Conservation (phyloP, 2,329 filamentous ascomycete genomes). For the Escovopsis sp. region DNA sequence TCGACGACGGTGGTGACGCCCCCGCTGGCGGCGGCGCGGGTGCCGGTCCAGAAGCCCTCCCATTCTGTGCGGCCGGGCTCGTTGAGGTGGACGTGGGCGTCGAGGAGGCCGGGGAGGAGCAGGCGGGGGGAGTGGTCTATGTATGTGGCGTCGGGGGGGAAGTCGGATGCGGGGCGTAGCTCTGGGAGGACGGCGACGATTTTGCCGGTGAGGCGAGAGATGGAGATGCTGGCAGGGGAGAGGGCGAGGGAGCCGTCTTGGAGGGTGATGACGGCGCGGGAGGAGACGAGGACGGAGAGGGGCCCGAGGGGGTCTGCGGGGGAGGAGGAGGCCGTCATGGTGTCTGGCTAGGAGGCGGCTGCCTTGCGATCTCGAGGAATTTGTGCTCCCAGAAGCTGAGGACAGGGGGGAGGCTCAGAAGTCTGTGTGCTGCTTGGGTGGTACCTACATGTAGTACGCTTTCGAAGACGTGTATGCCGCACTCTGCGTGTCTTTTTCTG, state of each 20-base stretch:
- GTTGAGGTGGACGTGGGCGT: conserved; percentile 94
- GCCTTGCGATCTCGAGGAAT: background rate
- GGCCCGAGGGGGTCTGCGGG: conserved; percentile 17
- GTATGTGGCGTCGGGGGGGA: conserved; percentile 59
- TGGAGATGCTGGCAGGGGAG: conserved; percentile 67
- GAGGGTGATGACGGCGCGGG: conserved; percentile 64
- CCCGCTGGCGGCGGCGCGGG: conserved; percentile 81
- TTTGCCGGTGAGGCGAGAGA: conserved; percentile 69
- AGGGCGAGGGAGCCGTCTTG: conserved; percentile 45
- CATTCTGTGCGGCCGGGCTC: conserved; percentile 94
- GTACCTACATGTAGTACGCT: too few species aligned
- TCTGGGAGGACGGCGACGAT: conserved; percentile 61
- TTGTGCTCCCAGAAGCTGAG: too few species aligned
- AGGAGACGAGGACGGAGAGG: conserved; percentile 67
- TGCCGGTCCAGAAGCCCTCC: conserved; percentile 96
- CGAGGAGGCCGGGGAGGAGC: conserved; percentile 79
- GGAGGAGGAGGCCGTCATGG: conserved; percentile 17
- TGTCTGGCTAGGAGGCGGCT: conserved; percentile 5
- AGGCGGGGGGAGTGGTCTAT: conserved; percentile 73
- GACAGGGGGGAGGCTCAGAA: background rate
- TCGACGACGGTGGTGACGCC: conserved; percentile 94
- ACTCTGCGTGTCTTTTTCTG: too few species aligned
- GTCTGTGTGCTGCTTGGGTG: too few species aligned
- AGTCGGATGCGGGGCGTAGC: conserved; percentile 59
- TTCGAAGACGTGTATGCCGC: too few species aligned